phyloP scores from a whole-genome alignment of 306 rosid species.

The Malus fusca region DNA sequence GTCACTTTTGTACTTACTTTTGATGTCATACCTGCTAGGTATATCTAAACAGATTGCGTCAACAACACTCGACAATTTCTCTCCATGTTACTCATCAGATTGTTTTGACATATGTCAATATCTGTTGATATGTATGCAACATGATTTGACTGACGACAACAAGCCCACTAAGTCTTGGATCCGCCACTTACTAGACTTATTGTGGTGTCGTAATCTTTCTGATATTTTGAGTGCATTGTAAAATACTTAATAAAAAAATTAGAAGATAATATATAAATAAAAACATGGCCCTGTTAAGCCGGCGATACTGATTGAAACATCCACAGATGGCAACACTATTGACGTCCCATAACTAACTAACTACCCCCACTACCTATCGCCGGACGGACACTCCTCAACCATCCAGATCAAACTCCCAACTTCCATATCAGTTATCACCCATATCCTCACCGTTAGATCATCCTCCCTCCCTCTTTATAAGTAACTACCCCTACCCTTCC shows the following conservation, averaged over 20 bases:
- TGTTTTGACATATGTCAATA: too few species aligned
- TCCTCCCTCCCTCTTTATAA: constrained; percentile 16
- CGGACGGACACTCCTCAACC: constrained; percentile 13
- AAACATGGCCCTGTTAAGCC: constrained; percentile 18
- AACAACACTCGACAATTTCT: too few species aligned
- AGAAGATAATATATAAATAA: not conserved
- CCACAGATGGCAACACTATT: constrained; percentile 15
- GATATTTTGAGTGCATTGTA: not conserved
- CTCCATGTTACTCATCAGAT: too few species aligned
- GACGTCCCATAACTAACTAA: not conserved
- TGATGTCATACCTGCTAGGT: too few species aligned
- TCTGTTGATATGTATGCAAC: too few species aligned
- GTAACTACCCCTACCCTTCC: constrained; percentile 12
- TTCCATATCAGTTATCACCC: not conserved
- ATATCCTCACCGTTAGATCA: constrained; percentile 8
- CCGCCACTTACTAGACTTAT: too few species aligned
- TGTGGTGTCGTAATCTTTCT: too few species aligned
- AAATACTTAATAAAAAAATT: not conserved
- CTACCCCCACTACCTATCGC: not conserved
- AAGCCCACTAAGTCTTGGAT: too few species aligned
- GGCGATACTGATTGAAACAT: constrained; percentile 8
- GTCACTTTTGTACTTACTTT: too few species aligned
- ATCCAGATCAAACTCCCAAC: constrained; percentile 15
- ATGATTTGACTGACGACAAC: too few species aligned
- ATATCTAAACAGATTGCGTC: too few species aligned